These are phyloP conservation scores for Diaporthe destruens DNA, from an alignment of 2,329 filamentous ascomycete genomes.

Conservation along the genomic window DNA sequence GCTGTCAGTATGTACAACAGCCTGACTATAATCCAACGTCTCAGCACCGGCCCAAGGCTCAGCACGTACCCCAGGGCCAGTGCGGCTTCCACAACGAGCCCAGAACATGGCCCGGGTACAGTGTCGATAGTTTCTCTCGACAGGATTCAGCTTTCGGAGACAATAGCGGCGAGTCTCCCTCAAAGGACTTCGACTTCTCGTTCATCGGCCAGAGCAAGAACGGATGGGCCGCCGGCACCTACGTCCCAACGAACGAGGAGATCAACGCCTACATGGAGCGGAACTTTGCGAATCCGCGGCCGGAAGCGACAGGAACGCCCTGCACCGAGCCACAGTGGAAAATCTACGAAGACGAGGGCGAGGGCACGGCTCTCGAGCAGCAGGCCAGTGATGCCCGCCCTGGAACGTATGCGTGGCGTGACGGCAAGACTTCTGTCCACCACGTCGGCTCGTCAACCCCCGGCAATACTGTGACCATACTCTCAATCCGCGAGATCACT, in stretches of 20 bases:
- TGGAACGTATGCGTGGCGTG: conserved; percentile 19
- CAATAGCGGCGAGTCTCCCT: not conserved
- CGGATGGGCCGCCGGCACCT: conserved; percentile 2
- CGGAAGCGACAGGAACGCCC: conserved; percentile 1
- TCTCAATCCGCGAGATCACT: conserved; percentile 40
- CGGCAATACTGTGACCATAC: conserved; percentile 33
- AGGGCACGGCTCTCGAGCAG: not conserved
- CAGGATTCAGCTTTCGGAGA: not conserved
- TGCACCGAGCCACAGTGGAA: conserved; percentile 27
- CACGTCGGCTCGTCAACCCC: conserved; percentile 7
- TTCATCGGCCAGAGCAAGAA: conserved; percentile 25
- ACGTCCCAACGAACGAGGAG: conserved; percentile 25
- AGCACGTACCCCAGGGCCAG: not conserved
- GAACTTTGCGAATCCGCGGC: not conserved
- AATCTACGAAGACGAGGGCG: conserved; percentile 39
- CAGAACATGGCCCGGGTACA: not conserved
- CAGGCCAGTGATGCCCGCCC: not conserved
- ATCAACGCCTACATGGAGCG: conserved; percentile 16
- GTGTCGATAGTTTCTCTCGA: not conserved
- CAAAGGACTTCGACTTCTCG: conserved; percentile 34
- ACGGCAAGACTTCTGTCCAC: conserved; percentile 38
- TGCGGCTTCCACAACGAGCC: not conserved
- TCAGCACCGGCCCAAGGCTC: not conserved
- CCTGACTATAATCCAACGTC: not conserved
- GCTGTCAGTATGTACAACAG: not conserved